A percentile compares a stretch with the other conserved stretches of the same genome.
Evolutionary conservation across 768 basidiomycete species (phyloP).

Genomic region (Tephrocybe sp.): DNA sequence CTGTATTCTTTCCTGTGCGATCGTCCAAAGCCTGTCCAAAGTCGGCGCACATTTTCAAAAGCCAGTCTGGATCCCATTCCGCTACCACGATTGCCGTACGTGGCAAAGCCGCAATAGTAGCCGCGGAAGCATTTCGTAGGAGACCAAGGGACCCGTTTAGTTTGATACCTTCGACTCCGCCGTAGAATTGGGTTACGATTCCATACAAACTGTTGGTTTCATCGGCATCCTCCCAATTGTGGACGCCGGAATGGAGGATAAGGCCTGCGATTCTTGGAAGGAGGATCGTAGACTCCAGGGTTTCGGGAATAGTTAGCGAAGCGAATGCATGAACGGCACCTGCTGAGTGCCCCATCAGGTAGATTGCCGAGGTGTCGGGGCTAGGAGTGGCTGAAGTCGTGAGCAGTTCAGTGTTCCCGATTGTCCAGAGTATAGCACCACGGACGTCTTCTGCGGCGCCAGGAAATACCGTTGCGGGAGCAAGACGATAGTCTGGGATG

Average conservation of each 20-base stretch:
- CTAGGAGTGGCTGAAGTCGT: slow-evolving; percentile 25
- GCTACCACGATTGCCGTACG: slow-evolving; percentile 45
- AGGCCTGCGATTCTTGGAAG: slow-evolving; percentile 40
- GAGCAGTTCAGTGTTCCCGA: slow-evolving; percentile 33
- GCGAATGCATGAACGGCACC: slow-evolving; percentile 52
- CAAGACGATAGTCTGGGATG: slow-evolving; percentile 68
- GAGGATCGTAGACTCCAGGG: slow-evolving; percentile 25
- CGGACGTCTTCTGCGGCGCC: slow-evolving; percentile 53
- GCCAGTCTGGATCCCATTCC: slow-evolving; percentile 51
- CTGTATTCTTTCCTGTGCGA: slow-evolving; percentile 29
- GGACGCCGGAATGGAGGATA: slow-evolving; percentile 46
- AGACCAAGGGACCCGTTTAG: slow-evolving; percentile 41
- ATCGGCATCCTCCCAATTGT: slow-evolving; percentile 30
- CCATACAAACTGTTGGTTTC: slow-evolving; percentile 22
- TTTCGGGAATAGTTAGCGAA: slow-evolving; percentile 35
- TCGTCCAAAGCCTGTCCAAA: slow-evolving; percentile 40
- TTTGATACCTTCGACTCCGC: slow-evolving; percentile 31
- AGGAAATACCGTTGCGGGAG: slow-evolving; percentile 54
- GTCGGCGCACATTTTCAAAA: slow-evolving; percentile 31
- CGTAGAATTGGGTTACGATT: slow-evolving; percentile 37
- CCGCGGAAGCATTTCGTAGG: slow-evolving; percentile 32
- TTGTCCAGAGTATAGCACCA: slow-evolving; percentile 56
- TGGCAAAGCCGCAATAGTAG: slow-evolving; percentile 39
- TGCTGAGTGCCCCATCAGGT: slow-evolving; percentile 61
- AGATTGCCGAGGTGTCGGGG: slow-evolving; percentile 41